These are phyloP conservation scores for Arachis stenosperma DNA, from an alignment of 306 rosid species.

Conservation along the genomic window DNA sequence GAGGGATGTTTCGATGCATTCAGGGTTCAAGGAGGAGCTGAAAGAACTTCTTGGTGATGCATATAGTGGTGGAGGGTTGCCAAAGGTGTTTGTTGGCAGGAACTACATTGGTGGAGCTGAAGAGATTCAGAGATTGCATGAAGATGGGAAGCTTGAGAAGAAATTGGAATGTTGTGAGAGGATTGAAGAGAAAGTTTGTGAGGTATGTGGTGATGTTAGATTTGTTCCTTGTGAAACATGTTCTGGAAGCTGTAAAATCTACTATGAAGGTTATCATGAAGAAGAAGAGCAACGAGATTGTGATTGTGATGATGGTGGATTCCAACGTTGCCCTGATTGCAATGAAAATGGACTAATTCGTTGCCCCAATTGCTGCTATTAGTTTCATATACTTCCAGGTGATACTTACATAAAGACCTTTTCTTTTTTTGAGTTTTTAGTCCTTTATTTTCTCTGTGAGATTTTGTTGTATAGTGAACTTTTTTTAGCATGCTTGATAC, in stretches of 20 bases:
- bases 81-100: constrained; percentile 69
- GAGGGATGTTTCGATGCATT: constrained; percentile 93
- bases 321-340: constrained; percentile 87
- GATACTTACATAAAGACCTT: constrained; percentile 33
- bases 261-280: constrained; percentile 51
- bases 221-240: constrained; percentile 96
- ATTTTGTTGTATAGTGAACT: constrained; percentile 66
- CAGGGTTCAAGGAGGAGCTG: constrained; percentile 86
- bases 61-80: constrained; percentile 50
- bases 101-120: constrained; percentile 82
- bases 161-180: constrained; percentile 63
- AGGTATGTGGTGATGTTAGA: constrained; percentile 88
- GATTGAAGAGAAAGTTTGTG: constrained; percentile 59
- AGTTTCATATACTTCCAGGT: constrained; percentile 27
- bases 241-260: constrained; percentile 91
- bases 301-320: constrained; percentile 59
- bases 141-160: constrained; percentile 87
- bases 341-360: constrained; percentile 91
- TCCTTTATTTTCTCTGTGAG: constrained; percentile 40
- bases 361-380: constrained; percentile 73
- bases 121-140: constrained; percentile 72
- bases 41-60: constrained; percentile 58
- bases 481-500: constrained; percentile 36
- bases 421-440: constrained; percentile 40
- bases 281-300: constrained; percentile 34